Conservation (phyloP, 2,329 filamentous ascomycete species). For the Venturia pyrina region DNA sequence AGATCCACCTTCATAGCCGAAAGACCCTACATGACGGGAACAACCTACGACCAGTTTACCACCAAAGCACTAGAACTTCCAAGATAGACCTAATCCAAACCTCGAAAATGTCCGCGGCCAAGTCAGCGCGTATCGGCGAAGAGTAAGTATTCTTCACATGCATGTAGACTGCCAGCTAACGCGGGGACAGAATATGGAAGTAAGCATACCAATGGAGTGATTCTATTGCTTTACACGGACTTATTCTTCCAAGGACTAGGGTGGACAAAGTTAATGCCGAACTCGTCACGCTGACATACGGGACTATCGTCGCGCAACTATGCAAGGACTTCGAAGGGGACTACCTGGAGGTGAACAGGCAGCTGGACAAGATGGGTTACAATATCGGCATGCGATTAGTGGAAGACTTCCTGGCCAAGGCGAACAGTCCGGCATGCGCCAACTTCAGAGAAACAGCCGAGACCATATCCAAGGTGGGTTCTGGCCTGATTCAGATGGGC, state of each 20-base stretch:
- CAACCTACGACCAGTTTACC: background rate
- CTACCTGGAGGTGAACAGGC: constrained; percentile 92
- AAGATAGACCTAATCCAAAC: background rate
- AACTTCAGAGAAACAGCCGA: constrained; percentile 96
- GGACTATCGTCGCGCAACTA: constrained; percentile 90
- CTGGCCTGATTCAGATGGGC: background rate
- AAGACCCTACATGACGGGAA: background rate
- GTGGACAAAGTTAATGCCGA: constrained; percentile 98
- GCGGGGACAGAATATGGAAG: constrained; percentile 72
- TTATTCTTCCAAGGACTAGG: constrained; percentile 54
- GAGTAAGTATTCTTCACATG: constrained; percentile 43
- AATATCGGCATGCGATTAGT: constrained; percentile 94
- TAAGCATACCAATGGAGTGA: constrained; percentile 40
- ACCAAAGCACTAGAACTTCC: background rate
- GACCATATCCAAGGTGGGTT: constrained; percentile 76
- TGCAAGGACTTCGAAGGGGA: constrained; percentile 94
- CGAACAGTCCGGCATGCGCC: constrained; percentile 67
- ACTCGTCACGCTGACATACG: constrained; percentile 93
- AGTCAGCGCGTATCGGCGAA: constrained; percentile 62
- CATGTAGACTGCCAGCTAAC: constrained; percentile 20
- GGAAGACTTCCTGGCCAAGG: constrained; percentile 95
- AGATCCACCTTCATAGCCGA: too few species aligned
- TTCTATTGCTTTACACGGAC: background rate
- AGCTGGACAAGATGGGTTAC: constrained; percentile 98
- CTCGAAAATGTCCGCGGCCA: constrained; percentile 44